Evolutionary conservation across 768 basidiomycete genomes (phyloP).

Genomic region (Holtermannia corniformis): DNA sequence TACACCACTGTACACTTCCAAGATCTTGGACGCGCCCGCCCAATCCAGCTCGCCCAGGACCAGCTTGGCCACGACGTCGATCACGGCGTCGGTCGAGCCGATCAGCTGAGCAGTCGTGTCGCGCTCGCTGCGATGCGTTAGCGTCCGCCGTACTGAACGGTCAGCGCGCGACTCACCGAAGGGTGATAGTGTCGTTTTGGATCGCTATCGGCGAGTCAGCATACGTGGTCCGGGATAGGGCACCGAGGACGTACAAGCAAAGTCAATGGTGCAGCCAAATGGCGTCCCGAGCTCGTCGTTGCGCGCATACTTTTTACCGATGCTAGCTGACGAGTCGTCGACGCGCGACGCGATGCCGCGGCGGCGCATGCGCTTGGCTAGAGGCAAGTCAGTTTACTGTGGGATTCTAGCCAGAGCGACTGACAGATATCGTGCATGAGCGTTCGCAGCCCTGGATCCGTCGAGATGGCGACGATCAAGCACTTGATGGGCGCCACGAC

Average conservation of each 20-base stretch:
- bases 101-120: conserved; percentile 91
- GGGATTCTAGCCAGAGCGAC: conserved; percentile 45
- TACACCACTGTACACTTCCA: conserved; percentile 76
- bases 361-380: conserved; percentile 75
- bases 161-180: conserved; percentile 55
- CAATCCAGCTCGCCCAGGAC: conserved; percentile 67
- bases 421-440: conserved; percentile 81
- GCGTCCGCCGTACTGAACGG: background rate
- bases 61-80: conserved; percentile 66
- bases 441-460: conserved; percentile 71
- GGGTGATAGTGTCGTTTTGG: conserved; percentile 85
- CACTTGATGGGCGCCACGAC: conserved; percentile 92
- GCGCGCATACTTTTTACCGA: conserved; percentile 92
- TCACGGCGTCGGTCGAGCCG: conserved; percentile 79
- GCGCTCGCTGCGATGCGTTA: conserved; percentile 57
- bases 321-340: conserved; percentile 88
- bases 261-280: conserved; percentile 90
- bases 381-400: background rate
- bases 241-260: conserved; percentile 57
- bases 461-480: conserved; percentile 86
- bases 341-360: conserved; percentile 87
- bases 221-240: background rate
- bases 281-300: conserved; percentile 99
- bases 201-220: conserved; percentile 51
- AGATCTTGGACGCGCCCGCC: conserved; percentile 58